Evolutionary conservation across 352 stramenopile genomes (phyloP), one percentile per base, ranked within the genome.

Genomic region (Phytophthora podocarpi): DNA sequence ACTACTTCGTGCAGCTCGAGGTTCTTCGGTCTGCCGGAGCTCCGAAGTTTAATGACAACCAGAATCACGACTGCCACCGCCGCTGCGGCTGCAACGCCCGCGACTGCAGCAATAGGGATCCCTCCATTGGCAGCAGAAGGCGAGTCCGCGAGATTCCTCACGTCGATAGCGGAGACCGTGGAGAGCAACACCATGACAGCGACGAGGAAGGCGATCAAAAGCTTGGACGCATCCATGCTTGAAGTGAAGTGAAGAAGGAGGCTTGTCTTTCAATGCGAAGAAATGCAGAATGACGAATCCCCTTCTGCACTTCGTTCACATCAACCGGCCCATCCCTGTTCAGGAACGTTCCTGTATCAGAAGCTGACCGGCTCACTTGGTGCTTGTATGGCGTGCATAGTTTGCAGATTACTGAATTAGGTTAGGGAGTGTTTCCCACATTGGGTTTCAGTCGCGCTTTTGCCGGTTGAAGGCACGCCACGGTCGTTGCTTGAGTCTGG

Each of bases 1-100:
- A 80, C 63, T 23, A 82, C 60, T 48, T 82, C 59, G 28, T 74
- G 61, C 20, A 76, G 58, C 23, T 82, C 59, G 21, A 63, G 21
- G 12, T 61, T n/a, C 35, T 65, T 67, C 12, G 51, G 52, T 55
- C 39, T 67, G 21, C 27, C 26, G 30, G 56, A 56, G 13, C 24
- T 39, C 6, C 47, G 48, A 16, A 62, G 45, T 67, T 75, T 72
- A 13, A 70, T 23, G 2, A 42, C 34, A 15, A 70, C 66, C 4
- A 70, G 36, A 15, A 74, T 6, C 0, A 60, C 54, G n/a, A 68
- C 60, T 2, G 59, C 70, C 8, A 63, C 53, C 3, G 57, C 69
- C 32, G 62, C 72, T 28, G 51, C 61, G 5, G 49, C 68, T 18
- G 39, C 64, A 15, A 77, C 27, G 5, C 35, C 53, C 7, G 20